phyloP scores from a whole-genome alignment of 192 early-diverging fungal species.

The Diversispora eburnea region DNA sequence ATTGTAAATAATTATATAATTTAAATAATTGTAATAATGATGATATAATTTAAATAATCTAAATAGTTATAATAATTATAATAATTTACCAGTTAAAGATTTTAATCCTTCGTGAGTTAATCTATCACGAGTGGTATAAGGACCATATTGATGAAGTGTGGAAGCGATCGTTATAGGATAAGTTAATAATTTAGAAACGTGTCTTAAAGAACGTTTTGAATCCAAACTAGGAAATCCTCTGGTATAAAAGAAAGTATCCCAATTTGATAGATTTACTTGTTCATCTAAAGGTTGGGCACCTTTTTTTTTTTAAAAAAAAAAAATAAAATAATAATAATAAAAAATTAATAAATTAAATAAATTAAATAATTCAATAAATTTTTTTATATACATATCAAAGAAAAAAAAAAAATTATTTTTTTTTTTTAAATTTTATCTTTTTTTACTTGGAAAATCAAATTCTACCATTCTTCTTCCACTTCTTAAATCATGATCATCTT shows the following conservation, averaged over 20 bases:
- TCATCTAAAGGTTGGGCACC: slow-evolving; percentile 63
- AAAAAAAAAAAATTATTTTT: no score
- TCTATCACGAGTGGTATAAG: slow-evolving; percentile 58
- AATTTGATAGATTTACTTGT: slow-evolving; percentile 70
- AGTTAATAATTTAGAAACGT: slow-evolving; percentile 75
- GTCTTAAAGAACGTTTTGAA: slow-evolving; percentile 67
- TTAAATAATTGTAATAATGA: no score
- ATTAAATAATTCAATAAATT: slow-evolving; percentile 7
- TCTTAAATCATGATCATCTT: slow-evolving; percentile 77
- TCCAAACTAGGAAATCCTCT: slow-evolving; percentile 71
- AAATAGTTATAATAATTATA: no score
- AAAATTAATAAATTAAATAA: neutral
- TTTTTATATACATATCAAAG: no score
- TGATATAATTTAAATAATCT: slow-evolving; percentile 2
- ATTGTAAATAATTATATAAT: no score
- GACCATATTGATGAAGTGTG: slow-evolving; percentile 67
- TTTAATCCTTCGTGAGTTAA: slow-evolving; percentile 72
- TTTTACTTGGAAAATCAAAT: slow-evolving; percentile 68
- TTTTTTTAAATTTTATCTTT: no score
- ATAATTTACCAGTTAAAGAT: slow-evolving; percentile 58
- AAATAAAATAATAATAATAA: no score
- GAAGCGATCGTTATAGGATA: slow-evolving; percentile 77
- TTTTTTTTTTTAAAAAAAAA: slow-evolving; percentile 4
- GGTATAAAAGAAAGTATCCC: slow-evolving; percentile 77
- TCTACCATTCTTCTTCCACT: slow-evolving; percentile 70